A percentile compares a stretch with the other conserved stretches of the same genome.
These are phyloP conservation scores for Beauveria pseudobassiana DNA, from an alignment of 2,329 filamentous ascomycete species.

Conservation along the genomic window DNA sequence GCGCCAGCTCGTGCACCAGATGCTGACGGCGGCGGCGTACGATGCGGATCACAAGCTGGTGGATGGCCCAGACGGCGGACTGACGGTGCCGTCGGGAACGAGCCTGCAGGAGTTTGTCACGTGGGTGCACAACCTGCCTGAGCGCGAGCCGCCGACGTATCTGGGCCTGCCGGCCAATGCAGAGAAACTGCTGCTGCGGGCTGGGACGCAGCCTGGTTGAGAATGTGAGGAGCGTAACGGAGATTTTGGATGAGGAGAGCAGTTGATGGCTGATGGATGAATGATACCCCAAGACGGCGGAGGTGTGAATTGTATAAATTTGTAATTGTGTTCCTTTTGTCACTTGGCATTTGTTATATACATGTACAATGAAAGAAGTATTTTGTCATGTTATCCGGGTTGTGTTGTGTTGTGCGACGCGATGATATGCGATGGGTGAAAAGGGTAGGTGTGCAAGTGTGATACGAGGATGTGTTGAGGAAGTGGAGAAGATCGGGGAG, in stretches of 20 bases:
- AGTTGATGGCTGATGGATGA: constrained; percentile 64
- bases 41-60: constrained; percentile 90
- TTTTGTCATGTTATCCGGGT: background rate
- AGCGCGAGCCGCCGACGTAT: constrained; percentile 93
- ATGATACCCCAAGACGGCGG: background rate
- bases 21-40: constrained; percentile 83
- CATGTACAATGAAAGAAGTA: background rate
- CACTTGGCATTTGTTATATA: background rate
- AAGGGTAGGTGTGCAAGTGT: too few species aligned
- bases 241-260: constrained; percentile 88
- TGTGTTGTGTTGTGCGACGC: background rate
- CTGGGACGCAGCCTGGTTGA: constrained; percentile 78
- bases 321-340: constrained; percentile 1
- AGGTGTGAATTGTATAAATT: background rate
- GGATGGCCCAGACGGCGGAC: constrained; percentile 52
- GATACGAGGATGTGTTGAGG: background rate
- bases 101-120: constrained; percentile 76
- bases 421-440: background rate
- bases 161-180: constrained; percentile 90
- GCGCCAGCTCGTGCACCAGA: constrained; percentile 61
- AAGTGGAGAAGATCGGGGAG: constrained; percentile 1
- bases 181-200: constrained; percentile 83
- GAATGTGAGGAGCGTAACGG: constrained; percentile 77
- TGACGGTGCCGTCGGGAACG: constrained; percentile 74
- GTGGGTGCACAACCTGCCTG: constrained; percentile 88